Evolutionary conservation across 352 stramenopile genomes (phyloP).

Genomic region (Globisporangium polare): DNA sequence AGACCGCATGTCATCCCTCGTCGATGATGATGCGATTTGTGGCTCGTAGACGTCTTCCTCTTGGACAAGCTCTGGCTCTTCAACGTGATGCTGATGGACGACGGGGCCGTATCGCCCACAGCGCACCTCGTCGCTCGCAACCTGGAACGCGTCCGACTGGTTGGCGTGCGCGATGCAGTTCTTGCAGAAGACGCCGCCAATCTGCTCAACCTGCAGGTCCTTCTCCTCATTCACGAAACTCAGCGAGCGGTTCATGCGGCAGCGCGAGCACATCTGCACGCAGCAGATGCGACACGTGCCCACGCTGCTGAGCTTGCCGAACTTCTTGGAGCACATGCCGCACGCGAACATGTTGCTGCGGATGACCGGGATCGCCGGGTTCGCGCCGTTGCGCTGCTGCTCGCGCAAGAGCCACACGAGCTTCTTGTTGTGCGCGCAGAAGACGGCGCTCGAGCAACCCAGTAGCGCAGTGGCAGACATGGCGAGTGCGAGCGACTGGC

Average conservation of each 20-base stretch:
- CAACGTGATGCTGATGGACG: neutral
- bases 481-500: neutral
- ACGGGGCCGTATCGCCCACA: slow-evolving; percentile 9
- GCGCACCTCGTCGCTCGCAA: slow-evolving; percentile 23
- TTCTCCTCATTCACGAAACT: slow-evolving; percentile 18
- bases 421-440: slow-evolving; percentile 31
- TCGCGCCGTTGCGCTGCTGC: slow-evolving; percentile 10
- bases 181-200: slow-evolving; percentile 27
- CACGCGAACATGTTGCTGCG: slow-evolving; percentile 13
- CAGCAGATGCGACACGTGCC: slow-evolving; percentile 27
- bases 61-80: neutral
- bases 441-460: slow-evolving; percentile 8
- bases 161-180: slow-evolving; percentile 25
- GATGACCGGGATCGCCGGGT: slow-evolving; percentile 1
- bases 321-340: slow-evolving; percentile 24
- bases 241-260: slow-evolving; percentile 24
- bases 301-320: slow-evolving; percentile 19
- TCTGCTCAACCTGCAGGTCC: slow-evolving; percentile 16
- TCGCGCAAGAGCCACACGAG: slow-evolving; percentile 25
- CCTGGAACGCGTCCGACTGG: slow-evolving; percentile 15
- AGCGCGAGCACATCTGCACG: slow-evolving; percentile 26
- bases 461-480: slow-evolving; percentile 16
- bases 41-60: neutral
- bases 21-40: neutral
- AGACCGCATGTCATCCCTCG: neutral